A percentile compares a stretch with the other conserved stretches of the same genome.
These are phyloP conservation scores for Monosporascus sp. DNA, from an alignment of 2,329 filamentous ascomycete species.

Conservation along the genomic window DNA sequence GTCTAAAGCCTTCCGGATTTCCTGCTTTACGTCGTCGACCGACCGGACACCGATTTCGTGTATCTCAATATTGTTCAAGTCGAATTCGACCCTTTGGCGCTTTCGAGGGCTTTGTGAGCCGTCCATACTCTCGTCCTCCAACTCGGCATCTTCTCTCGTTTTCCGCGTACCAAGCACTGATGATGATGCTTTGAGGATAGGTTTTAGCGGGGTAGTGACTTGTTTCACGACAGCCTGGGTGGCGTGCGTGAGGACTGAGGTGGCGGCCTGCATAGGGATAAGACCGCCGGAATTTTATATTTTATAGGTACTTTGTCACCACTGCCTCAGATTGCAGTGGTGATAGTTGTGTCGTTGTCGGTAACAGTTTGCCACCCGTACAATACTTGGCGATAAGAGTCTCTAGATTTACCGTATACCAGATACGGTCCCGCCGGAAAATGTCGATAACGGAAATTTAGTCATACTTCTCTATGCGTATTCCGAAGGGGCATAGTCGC, in stretches of 20 bases:
- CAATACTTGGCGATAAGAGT: not conserved
- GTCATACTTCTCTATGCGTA: not conserved
- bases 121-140: conserved; percentile 30
- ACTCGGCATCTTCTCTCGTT: conserved; percentile 35
- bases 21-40: conserved; percentile 50
- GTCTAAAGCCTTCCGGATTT: conserved; percentile 52
- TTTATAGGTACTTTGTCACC: not conserved
- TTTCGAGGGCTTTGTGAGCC: conserved; percentile 44
- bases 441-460: not conserved
- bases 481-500: no score
- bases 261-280: conserved; percentile 16
- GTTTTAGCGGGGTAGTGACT: conserved; percentile 41
- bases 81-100: conserved; percentile 54
- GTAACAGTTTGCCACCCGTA: no score
- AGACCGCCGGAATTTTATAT: not conserved
- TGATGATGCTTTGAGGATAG: conserved; percentile 45
- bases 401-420: not conserved
- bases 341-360: not conserved
- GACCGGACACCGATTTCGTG: conserved; percentile 50
- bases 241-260: conserved; percentile 19
- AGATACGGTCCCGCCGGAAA: not conserved
- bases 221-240: conserved; percentile 23
- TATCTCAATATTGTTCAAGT: conserved; percentile 52
- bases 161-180: conserved; percentile 42
- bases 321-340: not conserved